Evolutionary conservation across 352 stramenopile genomes (phyloP).

Genomic region (Plasmopara halstedii): DNA sequence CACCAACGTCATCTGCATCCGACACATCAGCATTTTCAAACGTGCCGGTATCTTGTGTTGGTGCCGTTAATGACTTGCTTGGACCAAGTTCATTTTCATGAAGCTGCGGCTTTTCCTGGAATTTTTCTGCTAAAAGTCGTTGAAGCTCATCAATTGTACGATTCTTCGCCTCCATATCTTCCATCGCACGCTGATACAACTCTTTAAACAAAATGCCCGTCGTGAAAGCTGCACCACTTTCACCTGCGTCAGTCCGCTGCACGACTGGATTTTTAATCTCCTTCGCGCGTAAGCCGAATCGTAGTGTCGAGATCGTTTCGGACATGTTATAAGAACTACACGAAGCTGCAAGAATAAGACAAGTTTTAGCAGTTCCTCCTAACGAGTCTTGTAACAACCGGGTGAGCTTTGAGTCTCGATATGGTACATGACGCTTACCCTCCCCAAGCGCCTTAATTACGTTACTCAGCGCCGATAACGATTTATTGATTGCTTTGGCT

Average conservation of each 20-base stretch:
- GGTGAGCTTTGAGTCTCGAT: conserved; percentile 82
- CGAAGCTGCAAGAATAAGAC: conserved; percentile 91
- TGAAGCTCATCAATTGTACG: conserved; percentile 62
- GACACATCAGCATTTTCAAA: conserved; percentile 9
- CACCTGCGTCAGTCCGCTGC: conserved; percentile 28
- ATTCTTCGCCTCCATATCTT: conserved; percentile 60
- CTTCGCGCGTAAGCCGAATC: conserved; percentile 65
- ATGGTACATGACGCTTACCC: conserved; percentile 64
- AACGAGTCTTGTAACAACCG: conserved; percentile 85
- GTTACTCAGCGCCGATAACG: conserved; percentile 73
- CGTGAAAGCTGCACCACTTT: conserved; percentile 13
- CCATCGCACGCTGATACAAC: conserved; percentile 62
- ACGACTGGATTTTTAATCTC: conserved; percentile 76
- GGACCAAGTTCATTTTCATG: conserved; percentile 8
- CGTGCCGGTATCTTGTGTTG: conserved; percentile 7
- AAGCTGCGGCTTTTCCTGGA: conserved; percentile 26
- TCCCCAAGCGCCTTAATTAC: conserved; percentile 80
- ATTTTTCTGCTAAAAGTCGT: conserved; percentile 32
- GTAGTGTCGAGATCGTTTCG: conserved; percentile 72
- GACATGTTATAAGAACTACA: conserved; percentile 75
- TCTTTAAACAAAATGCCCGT: conserved; percentile 46
- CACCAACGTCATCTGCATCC: conserved; percentile 20
- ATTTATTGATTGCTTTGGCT: conserved; percentile 84
- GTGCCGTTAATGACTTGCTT: not conserved
- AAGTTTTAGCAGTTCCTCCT: conserved; percentile 90